Evolutionary conservation across 805 yeast genomes (phyloP).

Genomic region (Metschnikowia sp.): DNA sequence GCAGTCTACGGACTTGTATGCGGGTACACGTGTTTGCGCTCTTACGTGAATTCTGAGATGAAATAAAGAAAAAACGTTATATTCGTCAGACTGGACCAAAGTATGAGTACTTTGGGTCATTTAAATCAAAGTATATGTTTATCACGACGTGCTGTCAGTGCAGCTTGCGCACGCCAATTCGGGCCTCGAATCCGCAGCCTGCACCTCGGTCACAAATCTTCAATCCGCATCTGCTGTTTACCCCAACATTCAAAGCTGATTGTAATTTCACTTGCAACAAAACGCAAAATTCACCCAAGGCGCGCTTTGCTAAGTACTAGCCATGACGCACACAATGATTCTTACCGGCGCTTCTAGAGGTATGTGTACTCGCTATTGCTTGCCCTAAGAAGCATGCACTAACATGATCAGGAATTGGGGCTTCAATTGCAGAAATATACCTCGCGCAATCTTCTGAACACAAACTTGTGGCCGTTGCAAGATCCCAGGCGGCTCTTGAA

Average conservation of each 20-base stretch:
- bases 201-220: not conserved
- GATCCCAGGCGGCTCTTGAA: slow-evolving; percentile 51
- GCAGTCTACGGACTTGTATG: too few species aligned
- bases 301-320: too few species aligned
- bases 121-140: too few species aligned
- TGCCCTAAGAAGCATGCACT: slow-evolving; percentile 21
- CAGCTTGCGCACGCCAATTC: not conserved
- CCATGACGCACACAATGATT: slow-evolving; percentile 21
- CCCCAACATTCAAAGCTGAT: not conserved
- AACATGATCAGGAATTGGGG: slow-evolving; percentile 66
- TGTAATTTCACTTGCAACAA: not conserved
- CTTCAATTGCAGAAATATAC: slow-evolving; percentile 57
- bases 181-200: not conserved
- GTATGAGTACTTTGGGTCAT: too few species aligned
- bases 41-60: too few species aligned
- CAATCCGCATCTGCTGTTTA: not conserved
- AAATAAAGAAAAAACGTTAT: too few species aligned
- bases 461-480: slow-evolving; percentile 67
- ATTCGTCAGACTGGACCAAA: too few species aligned
- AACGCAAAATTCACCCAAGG: not conserved
- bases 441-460: slow-evolving; percentile 34
- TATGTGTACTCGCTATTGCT: slow-evolving; percentile 6
- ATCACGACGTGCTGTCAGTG: too few species aligned
- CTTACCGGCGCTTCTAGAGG: slow-evolving; percentile 23
- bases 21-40: too few species aligned